These are phyloP conservation scores for Coemansia sp. DNA, from an alignment of 192 early-diverging fungal species.

Conservation along the genomic window DNA sequence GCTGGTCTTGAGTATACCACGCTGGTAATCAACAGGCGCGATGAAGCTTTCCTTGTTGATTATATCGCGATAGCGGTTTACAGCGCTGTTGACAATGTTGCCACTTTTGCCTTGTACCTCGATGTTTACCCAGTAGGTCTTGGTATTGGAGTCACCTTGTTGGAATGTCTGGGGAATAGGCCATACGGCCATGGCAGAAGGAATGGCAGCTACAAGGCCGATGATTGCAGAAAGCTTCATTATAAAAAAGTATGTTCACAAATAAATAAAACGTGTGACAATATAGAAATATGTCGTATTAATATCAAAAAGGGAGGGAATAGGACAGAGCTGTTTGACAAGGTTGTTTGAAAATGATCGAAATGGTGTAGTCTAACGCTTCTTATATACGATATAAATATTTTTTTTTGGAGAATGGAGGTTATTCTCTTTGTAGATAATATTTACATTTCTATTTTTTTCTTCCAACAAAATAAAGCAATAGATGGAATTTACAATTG, in stretches of 20 bases:
- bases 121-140: constrained; percentile 25
- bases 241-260: background rate
- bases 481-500: background rate
- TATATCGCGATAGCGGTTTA: constrained; percentile 37
- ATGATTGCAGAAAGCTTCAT: constrained; percentile 41
- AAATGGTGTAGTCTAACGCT: no score
- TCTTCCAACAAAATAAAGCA: background rate
- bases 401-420: no score
- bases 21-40: constrained; percentile 43
- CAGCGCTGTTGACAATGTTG: constrained; percentile 19
- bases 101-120: constrained; percentile 16
- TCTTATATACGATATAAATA: no score
- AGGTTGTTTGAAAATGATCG: no score
- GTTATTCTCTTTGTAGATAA: no score
- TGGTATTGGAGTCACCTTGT: constrained; percentile 39
- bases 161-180: constrained; percentile 34
- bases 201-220: constrained; percentile 35
- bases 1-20: constrained; percentile 26
- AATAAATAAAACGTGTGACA: background rate
- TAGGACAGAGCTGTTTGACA: no score
- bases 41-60: constrained; percentile 39
- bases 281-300: background rate
- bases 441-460: background rate
- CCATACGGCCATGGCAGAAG: constrained; percentile 41
- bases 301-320: no score